Evolutionary conservation across 2,329 filamentous ascomycete genomes (phyloP).

Genomic region (Microsporum canis): DNA sequence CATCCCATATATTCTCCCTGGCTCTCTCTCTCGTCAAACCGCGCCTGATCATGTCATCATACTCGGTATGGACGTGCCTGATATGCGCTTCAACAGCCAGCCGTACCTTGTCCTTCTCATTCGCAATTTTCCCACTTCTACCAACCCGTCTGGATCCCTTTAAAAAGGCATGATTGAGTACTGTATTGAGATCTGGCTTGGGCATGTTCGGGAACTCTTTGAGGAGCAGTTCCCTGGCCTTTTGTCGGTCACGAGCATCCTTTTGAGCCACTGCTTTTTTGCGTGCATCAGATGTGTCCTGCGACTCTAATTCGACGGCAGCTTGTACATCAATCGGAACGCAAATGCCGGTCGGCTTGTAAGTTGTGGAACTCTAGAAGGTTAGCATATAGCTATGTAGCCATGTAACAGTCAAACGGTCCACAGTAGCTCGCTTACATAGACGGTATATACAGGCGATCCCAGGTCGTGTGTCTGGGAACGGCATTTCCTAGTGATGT

Average conservation of each 20-base stretch:
- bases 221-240: conserved; percentile 20
- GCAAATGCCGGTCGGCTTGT: conserved; percentile 32
- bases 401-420: neutral
- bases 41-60: conserved; percentile 25
- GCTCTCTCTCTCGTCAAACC: conserved; percentile 22
- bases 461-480: conserved; percentile 25
- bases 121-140: conserved; percentile 21
- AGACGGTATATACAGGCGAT: conserved; percentile 28
- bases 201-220: conserved; percentile 32
- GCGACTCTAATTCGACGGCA: conserved; percentile 29
- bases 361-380: conserved; percentile 22
- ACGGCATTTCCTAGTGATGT: conserved; percentile 35
- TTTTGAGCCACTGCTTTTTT: conserved; percentile 29
- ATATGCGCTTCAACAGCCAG: conserved; percentile 37
- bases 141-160: conserved; percentile 34
- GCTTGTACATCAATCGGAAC: conserved; percentile 31
- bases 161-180: conserved; percentile 32
- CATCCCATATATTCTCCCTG: conserved; percentile 23
- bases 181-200: conserved; percentile 18
- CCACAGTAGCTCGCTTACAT: conserved; percentile 19
- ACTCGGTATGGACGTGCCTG: conserved; percentile 32
- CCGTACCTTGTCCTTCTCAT: conserved; percentile 26
- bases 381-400: conserved; percentile 3
- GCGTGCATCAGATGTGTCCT: conserved; percentile 31
- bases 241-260: conserved; percentile 23